A percentile compares a stretch with the other conserved stretches of the same genome.
phyloP scores from a whole-genome alignment of 2,329 filamentous ascomycete species.

The Allantophomopsis cytisporea region DNA sequence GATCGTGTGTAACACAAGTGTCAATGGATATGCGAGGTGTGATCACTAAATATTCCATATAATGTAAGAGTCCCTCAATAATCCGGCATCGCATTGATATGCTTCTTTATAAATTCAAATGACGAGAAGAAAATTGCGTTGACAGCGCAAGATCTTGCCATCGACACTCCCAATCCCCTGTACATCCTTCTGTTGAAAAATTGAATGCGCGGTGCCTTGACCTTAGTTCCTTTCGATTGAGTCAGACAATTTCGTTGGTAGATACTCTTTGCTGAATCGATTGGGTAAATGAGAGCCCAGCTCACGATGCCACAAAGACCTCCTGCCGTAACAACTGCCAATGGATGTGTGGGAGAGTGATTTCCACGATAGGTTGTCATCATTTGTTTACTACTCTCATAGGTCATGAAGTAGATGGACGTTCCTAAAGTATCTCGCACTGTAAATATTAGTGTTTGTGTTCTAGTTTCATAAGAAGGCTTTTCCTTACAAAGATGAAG shows the following conservation, averaged over 20 bases:
- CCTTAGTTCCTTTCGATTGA: slow-evolving; percentile 48
- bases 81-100: slow-evolving; percentile 19
- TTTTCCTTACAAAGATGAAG: slow-evolving; percentile 59
- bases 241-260: slow-evolving; percentile 74
- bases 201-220: slow-evolving; percentile 56
- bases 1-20: too few relatives aligned
- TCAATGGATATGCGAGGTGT: too few relatives aligned
- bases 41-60: not conserved
- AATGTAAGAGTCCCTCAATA: too few relatives aligned
- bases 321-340: slow-evolving; percentile 66
- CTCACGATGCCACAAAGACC: slow-evolving; percentile 73
- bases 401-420: slow-evolving; percentile 78
- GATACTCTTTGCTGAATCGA: slow-evolving; percentile 74
- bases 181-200: slow-evolving; percentile 73
- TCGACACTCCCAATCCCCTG: slow-evolving; percentile 69
- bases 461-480: slow-evolving; percentile 1
- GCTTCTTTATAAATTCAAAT: slow-evolving; percentile 68
- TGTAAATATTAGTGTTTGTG: slow-evolving; percentile 19
- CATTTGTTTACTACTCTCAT: slow-evolving; percentile 75
- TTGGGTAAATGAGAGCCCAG: slow-evolving; percentile 50
- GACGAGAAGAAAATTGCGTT: slow-evolving; percentile 82
- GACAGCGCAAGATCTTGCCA: slow-evolving; percentile 68
- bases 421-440: slow-evolving; percentile 77
- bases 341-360: slow-evolving; percentile 61
- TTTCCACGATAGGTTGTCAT: slow-evolving; percentile 62